Conservation (phyloP, 495 filamentous ascomycete genomes). For the Penicillium waksmanii region DNA sequence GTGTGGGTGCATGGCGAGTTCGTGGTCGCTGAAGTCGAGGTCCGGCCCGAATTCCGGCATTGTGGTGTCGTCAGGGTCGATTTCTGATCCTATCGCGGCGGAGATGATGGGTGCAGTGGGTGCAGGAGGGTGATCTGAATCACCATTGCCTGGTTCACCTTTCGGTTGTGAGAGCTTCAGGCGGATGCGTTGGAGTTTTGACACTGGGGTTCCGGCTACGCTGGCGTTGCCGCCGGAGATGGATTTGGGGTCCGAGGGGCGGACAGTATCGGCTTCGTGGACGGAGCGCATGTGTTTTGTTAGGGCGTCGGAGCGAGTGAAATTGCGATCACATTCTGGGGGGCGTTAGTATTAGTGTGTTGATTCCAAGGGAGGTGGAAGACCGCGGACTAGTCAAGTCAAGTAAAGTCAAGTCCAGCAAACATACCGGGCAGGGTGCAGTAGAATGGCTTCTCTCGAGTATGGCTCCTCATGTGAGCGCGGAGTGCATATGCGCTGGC, state of each 20-base stretch:
- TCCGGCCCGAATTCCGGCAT: constrained; percentile 43
- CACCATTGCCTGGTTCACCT: constrained; percentile 26
- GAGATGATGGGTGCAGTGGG: constrained; percentile 39
- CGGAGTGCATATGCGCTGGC: constrained; percentile 93
- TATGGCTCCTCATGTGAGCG: constrained; percentile 97
- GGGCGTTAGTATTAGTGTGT: neutral
- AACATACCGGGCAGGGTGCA: constrained; percentile 84
- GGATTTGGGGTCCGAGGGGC: constrained; percentile 83
- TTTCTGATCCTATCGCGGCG: constrained; percentile 47
- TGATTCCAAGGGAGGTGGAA: neutral
- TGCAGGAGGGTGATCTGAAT: too few species aligned
- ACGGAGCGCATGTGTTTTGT: constrained; percentile 99
- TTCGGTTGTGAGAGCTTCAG: constrained; percentile 63
- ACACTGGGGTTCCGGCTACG: constrained; percentile 48
- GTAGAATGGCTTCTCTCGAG: constrained; percentile 97
- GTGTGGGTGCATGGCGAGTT: constrained; percentile 68
- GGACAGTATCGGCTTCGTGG: constrained; percentile 92
- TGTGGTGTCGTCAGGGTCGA: constrained; percentile 53
- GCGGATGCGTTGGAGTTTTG: constrained; percentile 66
- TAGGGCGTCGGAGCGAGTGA: constrained; percentile 94
- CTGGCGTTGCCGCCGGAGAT: constrained; percentile 47
- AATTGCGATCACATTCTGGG: constrained; percentile 94
- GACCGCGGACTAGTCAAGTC: neutral
- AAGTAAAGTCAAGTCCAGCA: neutral
- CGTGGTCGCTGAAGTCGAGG: constrained; percentile 66